These are phyloP conservation scores for Letharia lupina DNA, from an alignment of 495 filamentous ascomycete genomes.

Conservation along the genomic window DNA sequence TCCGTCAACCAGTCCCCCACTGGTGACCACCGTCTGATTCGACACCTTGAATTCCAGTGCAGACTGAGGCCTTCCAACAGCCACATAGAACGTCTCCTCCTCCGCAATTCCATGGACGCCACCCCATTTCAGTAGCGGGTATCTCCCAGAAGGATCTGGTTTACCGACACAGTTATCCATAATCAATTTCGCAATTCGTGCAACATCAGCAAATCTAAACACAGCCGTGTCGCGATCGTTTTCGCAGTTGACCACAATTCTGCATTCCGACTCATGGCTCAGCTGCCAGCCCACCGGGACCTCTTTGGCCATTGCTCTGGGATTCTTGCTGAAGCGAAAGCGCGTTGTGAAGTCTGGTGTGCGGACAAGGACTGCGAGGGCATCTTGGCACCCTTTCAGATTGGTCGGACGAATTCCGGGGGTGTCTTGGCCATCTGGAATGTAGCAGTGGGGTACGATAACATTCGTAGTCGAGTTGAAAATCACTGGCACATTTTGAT, in stretches of 20 bases:
- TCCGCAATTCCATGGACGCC: background rate
- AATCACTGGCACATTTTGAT: background rate
- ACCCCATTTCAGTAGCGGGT: background rate
- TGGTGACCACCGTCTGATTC: background rate
- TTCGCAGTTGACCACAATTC: conserved; percentile 5
- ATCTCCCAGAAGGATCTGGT: background rate
- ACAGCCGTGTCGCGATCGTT: background rate
- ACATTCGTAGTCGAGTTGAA: background rate
- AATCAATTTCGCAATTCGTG: background rate
- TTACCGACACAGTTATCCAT: background rate
- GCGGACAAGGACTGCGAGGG: background rate
- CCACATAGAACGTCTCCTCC: conserved; percentile 11
- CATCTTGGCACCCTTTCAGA: background rate
- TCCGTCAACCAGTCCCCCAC: background rate
- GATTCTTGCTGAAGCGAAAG: conserved; percentile 7
- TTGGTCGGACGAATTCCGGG: background rate
- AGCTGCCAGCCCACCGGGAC: conserved; percentile 1
- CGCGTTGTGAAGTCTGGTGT: background rate
- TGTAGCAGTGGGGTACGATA: background rate
- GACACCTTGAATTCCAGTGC: background rate
- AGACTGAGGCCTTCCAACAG: background rate
- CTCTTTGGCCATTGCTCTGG: background rate
- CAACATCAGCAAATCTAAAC: background rate
- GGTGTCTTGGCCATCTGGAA: background rate
- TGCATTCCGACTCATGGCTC: background rate